Base-by-base conservation (phyloP, 352 stramenopile species). In the Phytophthora aleatoria region DNA sequence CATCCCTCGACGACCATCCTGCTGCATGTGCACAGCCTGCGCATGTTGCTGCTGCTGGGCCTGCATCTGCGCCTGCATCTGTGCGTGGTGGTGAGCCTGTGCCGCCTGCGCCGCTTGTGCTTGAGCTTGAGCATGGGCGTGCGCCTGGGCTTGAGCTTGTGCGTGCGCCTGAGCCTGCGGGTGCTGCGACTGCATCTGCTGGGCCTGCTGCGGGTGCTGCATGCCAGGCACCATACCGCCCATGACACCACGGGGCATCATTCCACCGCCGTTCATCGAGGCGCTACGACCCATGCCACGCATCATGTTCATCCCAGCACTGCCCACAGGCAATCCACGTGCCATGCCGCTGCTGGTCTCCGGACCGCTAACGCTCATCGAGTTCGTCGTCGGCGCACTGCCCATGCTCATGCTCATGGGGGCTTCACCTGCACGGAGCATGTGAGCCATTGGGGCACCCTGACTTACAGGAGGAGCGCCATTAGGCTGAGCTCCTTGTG, bases 171-270 rank as follows among this genome's bases (percentile, higher is more conserved):
- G 81, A n/a, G 73, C 75, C 51, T 78, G 83, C 33, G 83, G 79
- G 24, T 83, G 77, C 67, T 89, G 81, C 28, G 69, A 71, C 43
- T 76, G 79, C 62, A 85, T 83, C 30, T 77, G 75, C 64, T 88
- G 81, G 5, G 69, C 52, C 24, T 81, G 74, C 54, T 81, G 77
- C 24, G 79, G 69, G 28, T 90, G 81, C 69, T 84, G 79, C 79
- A 92, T 89, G 9, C 83, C 81, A 44, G 79, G 83, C 5, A 89
- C 74, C 60, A 89, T 81, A 8, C 76, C 83, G 3, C 75, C 71
- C 77, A 92, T 89, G 3, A 87, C 73, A 58, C 81, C 83, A 12
- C 81, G 79, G 3, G 81, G 72, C 69, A 89, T 90, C 79, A 90
- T 88, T 15, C 76, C 70, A 50, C 76, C 69, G 30, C 77, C 79